These are phyloP conservation scores for Russula foetens DNA, from an alignment of 768 basidiomycete species.

Conservation along the genomic window DNA sequence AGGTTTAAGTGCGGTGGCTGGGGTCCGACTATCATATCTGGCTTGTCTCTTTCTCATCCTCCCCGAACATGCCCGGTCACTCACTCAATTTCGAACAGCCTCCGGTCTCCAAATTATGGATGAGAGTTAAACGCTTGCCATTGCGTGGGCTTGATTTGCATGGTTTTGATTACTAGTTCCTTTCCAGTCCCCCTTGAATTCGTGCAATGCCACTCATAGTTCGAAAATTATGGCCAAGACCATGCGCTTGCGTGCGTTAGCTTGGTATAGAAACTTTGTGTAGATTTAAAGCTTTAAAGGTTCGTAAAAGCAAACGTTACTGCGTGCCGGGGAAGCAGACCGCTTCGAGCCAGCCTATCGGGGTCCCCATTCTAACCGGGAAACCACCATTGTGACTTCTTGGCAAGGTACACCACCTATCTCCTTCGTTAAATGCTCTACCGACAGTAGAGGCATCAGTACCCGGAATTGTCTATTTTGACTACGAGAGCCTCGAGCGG, in stretches of 20 bases:
- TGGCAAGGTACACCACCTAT: not conserved
- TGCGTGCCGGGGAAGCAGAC: not conserved
- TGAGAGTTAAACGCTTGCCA: no score
- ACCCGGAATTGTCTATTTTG: no score
- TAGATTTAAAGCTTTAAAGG: no score
- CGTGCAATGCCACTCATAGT: not conserved
- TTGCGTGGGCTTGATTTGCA: not conserved
- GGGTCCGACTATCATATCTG: not conserved
- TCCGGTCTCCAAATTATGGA: no score
- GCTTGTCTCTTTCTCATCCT: conserved; percentile 14
- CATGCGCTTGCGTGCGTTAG: not conserved
- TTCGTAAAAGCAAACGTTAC: not conserved
- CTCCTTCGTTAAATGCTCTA: no score
- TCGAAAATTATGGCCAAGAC: not conserved
- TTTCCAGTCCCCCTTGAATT: not conserved
- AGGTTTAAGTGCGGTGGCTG: not conserved
- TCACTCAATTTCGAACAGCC: no score
- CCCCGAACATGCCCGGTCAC: conserved; percentile 5
- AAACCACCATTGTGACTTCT: not conserved
- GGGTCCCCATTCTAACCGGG: not conserved
- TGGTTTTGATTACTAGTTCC: not conserved
- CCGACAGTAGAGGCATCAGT: no score
- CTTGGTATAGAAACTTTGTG: no score
- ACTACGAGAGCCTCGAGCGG: no score
- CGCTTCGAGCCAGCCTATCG: not conserved